Base-by-base conservation (phyloP, 2,329 filamentous ascomycete genomes). In the Diplodia intermedia region DNA sequence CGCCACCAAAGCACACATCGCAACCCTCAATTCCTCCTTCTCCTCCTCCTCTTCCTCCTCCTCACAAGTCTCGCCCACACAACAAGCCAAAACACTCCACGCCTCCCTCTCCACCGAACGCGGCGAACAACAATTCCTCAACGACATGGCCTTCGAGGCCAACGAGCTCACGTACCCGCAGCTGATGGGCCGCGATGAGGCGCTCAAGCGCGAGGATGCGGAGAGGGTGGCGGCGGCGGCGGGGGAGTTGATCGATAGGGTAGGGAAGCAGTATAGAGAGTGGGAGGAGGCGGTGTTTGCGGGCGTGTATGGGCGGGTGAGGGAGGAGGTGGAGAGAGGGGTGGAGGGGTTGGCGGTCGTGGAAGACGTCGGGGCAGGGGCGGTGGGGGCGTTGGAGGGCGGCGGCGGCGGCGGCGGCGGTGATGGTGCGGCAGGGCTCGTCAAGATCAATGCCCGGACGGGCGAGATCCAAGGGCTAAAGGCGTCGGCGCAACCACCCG, bases 141-240 rank as follows among this genome's bases (percentile, higher is more conserved):
- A 85, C 38, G 84, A 87, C 70, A 79, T 80, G 0, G 77, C 87
- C 1, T 88, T 86, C 76, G 83, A 87, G 70, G 81, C 81, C 60
- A 82, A 86, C 66, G 82, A 86, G 70, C 86, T 88, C 54, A 85
- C 84, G 0, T 87, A 88, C 73, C 84, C 84, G 14, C 85, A 87
- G 60, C 85, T 88, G 71, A 83, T 82, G 47, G 79, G 79, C 18
- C 76, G 87, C 11, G 86, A 88, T 72, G 81, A 84, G 60, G 84
- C 86, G 36, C 86, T 86, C 71, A 85, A 85, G 68, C 80, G 83
- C 66, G 79, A 79, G 11, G 86, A 88, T n/a, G 65, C 20, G 1
- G 53, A 49, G 65, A 31, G 9, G 31, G 53, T 56, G 29, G 33
- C 29, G 53, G 38, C 11, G 14, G 85, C 87, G n/a, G 53, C 53